A percentile compares a stretch with the other conserved stretches of the same genome.
These are phyloP conservation scores for Gnomoniopsis sp. DNA, from an alignment of 2,329 filamentous ascomycete species.

Conservation along the genomic window DNA sequence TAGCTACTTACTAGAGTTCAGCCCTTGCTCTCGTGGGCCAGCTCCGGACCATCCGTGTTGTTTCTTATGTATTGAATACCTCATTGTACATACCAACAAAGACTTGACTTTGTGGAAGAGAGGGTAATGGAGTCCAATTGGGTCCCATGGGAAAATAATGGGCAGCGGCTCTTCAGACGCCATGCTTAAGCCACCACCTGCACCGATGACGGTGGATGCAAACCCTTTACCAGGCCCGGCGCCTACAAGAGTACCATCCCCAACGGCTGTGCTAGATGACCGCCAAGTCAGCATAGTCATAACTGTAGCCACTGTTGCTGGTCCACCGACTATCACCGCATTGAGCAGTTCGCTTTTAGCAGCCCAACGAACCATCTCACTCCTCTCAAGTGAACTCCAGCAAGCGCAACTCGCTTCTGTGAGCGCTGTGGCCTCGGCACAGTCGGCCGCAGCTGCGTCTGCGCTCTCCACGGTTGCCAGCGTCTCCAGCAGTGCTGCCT, in stretches of 20 bases:
- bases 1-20: too few species aligned
- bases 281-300: not conserved
- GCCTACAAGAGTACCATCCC: not conserved
- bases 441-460: not conserved
- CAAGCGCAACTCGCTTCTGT: not conserved
- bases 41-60: too few species aligned
- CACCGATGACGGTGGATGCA: not conserved
- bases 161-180: not conserved
- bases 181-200: not conserved
- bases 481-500: constrained; percentile 6
- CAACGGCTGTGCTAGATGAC: not conserved
- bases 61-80: not conserved
- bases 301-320: not conserved
- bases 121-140: not conserved
- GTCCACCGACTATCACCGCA: not conserved
- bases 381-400: not conserved
- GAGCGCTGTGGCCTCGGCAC: not conserved
- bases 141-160: not conserved
- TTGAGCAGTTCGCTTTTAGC: constrained; percentile 6
- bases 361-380: not conserved
- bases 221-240: not conserved
- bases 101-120: too few species aligned
- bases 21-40: too few species aligned
- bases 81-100: not conserved
- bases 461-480: constrained; percentile 1